These are phyloP conservation scores for Cadophora sp. DNA, from an alignment of 2,329 filamentous ascomycete species.

Conservation along the genomic window DNA sequence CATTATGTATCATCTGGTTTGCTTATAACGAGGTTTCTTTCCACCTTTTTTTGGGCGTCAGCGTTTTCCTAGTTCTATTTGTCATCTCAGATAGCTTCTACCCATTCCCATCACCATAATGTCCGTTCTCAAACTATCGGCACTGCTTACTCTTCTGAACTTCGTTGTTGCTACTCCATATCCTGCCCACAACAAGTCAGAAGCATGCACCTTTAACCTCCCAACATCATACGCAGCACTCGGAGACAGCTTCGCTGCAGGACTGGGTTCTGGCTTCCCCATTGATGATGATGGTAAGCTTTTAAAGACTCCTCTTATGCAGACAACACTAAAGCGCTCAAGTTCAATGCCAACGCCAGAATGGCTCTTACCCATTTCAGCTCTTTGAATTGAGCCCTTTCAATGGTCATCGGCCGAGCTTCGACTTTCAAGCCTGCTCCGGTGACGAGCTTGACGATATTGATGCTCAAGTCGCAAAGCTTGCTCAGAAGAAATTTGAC, in stretches of 20 bases:
- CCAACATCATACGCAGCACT: slow-evolving; percentile 15
- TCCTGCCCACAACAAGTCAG: not conserved
- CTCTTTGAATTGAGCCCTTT: slow-evolving; percentile 6
- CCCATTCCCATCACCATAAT: not conserved
- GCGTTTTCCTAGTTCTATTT: not conserved
- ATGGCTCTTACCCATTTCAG: slow-evolving; percentile 14
- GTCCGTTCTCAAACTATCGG: not conserved
- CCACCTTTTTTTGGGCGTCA: not conserved
- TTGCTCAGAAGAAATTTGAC: slow-evolving; percentile 12
- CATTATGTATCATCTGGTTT: not conserved
- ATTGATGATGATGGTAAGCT: not conserved
- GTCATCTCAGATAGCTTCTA: not conserved
- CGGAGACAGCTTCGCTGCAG: slow-evolving; percentile 17
- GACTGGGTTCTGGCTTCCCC: slow-evolving; percentile 3
- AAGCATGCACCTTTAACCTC: slow-evolving; percentile 1
- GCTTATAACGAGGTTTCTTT: not conserved
- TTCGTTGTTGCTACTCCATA: not conserved
- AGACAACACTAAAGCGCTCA: not conserved
- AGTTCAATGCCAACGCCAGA: slow-evolving; percentile 13
- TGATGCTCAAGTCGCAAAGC: slow-evolving; percentile 14
- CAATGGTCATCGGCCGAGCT: not conserved
- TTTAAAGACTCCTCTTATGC: no score
- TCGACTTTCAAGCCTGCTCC: slow-evolving; percentile 10
- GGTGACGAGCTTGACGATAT: slow-evolving; percentile 14
- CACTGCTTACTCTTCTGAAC: not conserved